Conservation (phyloP, 1,139 yeast genomes). For the Sugiyamaella castrensis region DNA sequence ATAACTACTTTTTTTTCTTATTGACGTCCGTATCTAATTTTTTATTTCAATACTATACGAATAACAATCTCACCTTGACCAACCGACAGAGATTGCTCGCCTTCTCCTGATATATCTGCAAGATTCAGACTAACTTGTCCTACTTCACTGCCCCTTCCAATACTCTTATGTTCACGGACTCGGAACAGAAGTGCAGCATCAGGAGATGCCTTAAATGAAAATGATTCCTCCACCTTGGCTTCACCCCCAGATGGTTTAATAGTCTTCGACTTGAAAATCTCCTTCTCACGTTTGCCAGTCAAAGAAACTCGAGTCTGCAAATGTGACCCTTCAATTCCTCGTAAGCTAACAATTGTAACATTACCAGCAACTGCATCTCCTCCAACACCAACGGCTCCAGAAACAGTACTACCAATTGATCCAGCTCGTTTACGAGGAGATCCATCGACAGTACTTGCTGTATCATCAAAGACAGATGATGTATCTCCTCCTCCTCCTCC, state of each 20-base stretch:
- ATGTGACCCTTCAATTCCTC: slow-evolving; percentile 31
- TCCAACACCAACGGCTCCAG: slow-evolving; percentile 6
- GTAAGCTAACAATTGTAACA: slow-evolving; percentile 30
- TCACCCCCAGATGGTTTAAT: slow-evolving; percentile 50
- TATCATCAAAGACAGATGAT: slow-evolving; percentile 14
- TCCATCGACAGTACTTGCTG: slow-evolving; percentile 17
- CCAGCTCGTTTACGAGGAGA: slow-evolving; percentile 21
- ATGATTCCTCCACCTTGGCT: slow-evolving; percentile 61
- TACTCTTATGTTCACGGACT: slow-evolving; percentile 64
- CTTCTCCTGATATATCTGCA: slow-evolving; percentile 28
- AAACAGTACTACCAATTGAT: slow-evolving; percentile 20
- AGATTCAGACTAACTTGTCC: slow-evolving; percentile 48
- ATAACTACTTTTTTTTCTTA: too few species aligned
- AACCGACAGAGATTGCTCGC: slow-evolving; percentile 28
- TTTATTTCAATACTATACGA: slow-evolving; percentile 13
- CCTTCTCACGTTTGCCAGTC: slow-evolving; percentile 43
- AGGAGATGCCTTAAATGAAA: slow-evolving; percentile 63
- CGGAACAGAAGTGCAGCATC: slow-evolving; percentile 58
- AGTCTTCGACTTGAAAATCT: slow-evolving; percentile 62
- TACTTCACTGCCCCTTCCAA: slow-evolving; percentile 67
- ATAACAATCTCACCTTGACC: slow-evolving; percentile 26
- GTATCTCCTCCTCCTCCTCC: slow-evolving; percentile 19
- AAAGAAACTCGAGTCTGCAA: slow-evolving; percentile 35
- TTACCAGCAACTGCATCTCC: slow-evolving; percentile 24
- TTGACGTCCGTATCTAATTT: not conserved